These are phyloP conservation scores for Paramecium tetraurelia DNA, from an alignment of 73 alveolate species.

Conservation along the genomic window DNA sequence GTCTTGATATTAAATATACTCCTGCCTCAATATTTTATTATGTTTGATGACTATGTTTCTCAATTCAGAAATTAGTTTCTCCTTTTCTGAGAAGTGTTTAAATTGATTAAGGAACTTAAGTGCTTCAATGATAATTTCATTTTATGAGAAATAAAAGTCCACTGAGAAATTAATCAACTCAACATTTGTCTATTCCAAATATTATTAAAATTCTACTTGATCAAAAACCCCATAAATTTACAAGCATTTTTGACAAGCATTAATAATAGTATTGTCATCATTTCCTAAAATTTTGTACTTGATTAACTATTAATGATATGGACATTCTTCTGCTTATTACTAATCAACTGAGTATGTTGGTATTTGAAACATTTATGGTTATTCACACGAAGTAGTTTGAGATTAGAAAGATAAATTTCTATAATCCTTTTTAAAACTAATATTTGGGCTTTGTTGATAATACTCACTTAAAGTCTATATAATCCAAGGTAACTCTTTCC, in stretches of 20 bases:
- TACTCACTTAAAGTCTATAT: neutral
- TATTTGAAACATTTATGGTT: neutral
- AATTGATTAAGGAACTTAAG: neutral
- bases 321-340: neutral
- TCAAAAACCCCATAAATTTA: conserved; percentile 15
- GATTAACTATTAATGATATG: neutral
- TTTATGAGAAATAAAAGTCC: neutral
- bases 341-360: neutral
- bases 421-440: neutral
- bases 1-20: neutral
- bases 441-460: neutral
- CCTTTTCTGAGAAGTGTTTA: neutral
- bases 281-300: neutral
- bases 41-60: neutral
- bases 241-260: conserved; percentile 10
- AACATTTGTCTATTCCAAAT: neutral
- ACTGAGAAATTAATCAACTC: neutral
- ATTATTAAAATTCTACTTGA: neutral
- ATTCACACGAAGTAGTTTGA: neutral
- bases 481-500: conserved; percentile 25
- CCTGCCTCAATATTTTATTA: neutral
- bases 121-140: neutral
- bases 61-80: neutral
- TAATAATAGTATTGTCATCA: neutral
- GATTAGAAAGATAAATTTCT: neutral